Evolutionary conservation across 106 monocot genomes (phyloP).

Genomic region (Alisma plantagoaquatica): DNA sequence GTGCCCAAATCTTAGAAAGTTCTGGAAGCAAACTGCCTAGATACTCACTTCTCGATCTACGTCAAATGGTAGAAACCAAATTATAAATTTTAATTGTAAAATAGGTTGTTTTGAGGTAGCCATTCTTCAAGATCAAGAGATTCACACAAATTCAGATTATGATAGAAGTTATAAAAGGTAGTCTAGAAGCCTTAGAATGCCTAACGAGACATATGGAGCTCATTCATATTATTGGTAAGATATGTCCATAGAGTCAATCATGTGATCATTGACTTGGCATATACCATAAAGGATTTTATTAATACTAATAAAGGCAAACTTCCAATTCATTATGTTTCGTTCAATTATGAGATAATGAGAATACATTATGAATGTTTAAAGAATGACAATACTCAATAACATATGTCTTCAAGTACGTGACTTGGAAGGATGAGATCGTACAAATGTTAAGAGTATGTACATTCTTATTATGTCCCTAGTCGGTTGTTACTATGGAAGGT

Average conservation of each 20-base stretch:
- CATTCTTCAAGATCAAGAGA: conserved; percentile 81
- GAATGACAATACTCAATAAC: too few relatives aligned
- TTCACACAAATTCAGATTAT: conserved; percentile 76
- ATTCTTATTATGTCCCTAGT: too few relatives aligned
- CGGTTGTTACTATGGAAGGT: too few relatives aligned
- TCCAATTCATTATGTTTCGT: too few relatives aligned
- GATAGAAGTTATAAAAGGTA: conserved; percentile 86
- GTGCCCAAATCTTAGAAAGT: conserved; percentile 62
- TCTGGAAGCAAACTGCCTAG: conserved; percentile 15
- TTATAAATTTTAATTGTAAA: conserved; percentile 20
- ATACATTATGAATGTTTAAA: too few relatives aligned
- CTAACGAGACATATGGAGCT: conserved; percentile 24
- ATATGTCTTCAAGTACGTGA: too few relatives aligned
- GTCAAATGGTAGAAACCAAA: conserved; percentile 17
- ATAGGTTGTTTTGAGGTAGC: conserved; percentile 43
- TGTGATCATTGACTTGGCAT: too few relatives aligned
- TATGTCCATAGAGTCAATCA: conserved; percentile 46
- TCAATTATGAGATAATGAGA: too few relatives aligned
- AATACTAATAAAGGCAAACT: too few relatives aligned
- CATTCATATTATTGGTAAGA: conserved; percentile 34
- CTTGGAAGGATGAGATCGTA: too few relatives aligned
- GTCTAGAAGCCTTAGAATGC: conserved; percentile 22
- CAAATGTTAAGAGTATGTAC: too few relatives aligned
- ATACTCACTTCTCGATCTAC: background rate
- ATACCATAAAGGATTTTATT: too few relatives aligned